These are phyloP conservation scores for Lolium perenne DNA, from an alignment of 176 grass and related monocot genomes.

Conservation along the genomic window DNA sequence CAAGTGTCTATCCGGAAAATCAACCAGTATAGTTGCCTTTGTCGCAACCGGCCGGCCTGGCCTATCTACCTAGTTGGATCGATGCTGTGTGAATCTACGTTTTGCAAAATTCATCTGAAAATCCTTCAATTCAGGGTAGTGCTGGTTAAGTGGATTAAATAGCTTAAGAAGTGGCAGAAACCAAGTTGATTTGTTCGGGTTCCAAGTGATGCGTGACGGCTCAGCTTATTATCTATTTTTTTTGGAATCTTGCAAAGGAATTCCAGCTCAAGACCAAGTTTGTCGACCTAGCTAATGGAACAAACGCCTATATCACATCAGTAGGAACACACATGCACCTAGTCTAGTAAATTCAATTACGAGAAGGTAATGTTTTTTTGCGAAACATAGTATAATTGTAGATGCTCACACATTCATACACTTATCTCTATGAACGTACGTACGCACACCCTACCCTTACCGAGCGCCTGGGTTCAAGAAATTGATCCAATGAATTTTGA, in stretches of 20 bases:
- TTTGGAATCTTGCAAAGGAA: conserved; percentile 34
- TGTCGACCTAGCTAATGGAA: conserved; percentile 8
- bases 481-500: too few species aligned
- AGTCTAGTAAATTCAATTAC: conserved; percentile 7
- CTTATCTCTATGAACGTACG: too few species aligned
- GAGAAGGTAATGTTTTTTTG: background rate
- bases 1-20: background rate
- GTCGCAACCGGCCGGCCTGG: background rate
- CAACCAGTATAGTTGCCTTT: background rate
- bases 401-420: too few species aligned
- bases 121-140: background rate
- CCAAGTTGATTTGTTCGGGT: conserved; percentile 27
- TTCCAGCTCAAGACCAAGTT: conserved; percentile 23
- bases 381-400: too few species aligned
- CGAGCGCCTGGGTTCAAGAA: too few species aligned
- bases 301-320: conserved; percentile 27
- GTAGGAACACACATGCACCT: conserved; percentile 18
- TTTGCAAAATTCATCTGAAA: background rate
- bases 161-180: background rate
- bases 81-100: background rate
- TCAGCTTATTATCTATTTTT: background rate
- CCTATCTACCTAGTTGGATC: conserved; percentile 16
- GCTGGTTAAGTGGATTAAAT: background rate
- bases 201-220: conserved; percentile 13
- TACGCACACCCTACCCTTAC: too few species aligned